phyloP scores from a whole-genome alignment of 805 yeast genomes.

The Candida maesae region DNA sequence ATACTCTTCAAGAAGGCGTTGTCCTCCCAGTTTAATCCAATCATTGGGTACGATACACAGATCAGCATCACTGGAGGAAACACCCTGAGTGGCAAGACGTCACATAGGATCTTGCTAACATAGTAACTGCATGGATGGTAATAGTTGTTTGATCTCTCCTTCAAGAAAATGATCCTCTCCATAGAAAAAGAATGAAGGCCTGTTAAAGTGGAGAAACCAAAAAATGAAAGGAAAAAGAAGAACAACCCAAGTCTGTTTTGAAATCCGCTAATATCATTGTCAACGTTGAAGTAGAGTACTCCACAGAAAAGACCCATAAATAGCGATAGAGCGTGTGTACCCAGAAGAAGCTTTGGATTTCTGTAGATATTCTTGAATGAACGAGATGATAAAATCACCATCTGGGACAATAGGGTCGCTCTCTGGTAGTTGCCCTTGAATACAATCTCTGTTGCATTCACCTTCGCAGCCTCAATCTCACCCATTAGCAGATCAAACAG shows the following conservation, averaged over 20 bases:
- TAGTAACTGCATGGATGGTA: conserved; percentile 87
- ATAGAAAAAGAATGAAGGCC: conserved; percentile 85
- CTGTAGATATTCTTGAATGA: conserved; percentile 91
- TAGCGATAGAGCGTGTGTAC: conserved; percentile 77
- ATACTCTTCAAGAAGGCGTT: conserved; percentile 70
- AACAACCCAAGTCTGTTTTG: conserved; percentile 93
- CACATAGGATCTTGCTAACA: conserved; percentile 80
- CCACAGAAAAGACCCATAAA: conserved; percentile 84
- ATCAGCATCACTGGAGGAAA: conserved; percentile 87
- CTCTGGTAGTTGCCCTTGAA: conserved; percentile 25
- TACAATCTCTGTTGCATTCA: conserved; percentile 20
- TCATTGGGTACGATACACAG: conserved; percentile 82
- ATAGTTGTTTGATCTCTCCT: conserved; percentile 94
- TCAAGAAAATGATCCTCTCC: conserved; percentile 83
- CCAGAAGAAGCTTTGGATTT: conserved; percentile 82
- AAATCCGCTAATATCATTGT: conserved; percentile 91
- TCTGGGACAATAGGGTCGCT: conserved; percentile 63
- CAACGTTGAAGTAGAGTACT: conserved; percentile 72
- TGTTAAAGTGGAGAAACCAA: conserved; percentile 92
- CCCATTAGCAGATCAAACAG: conserved; percentile 27
- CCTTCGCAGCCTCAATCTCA: conserved; percentile 29
- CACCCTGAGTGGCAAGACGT: conserved; percentile 85
- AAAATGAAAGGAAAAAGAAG: conserved; percentile 84
- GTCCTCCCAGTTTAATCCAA: conserved; percentile 78
- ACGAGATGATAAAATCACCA: conserved; percentile 73